Base-by-base conservation (phyloP, 2,329 filamentous ascomycete genomes). In the Colletotrichum sp. region DNA sequence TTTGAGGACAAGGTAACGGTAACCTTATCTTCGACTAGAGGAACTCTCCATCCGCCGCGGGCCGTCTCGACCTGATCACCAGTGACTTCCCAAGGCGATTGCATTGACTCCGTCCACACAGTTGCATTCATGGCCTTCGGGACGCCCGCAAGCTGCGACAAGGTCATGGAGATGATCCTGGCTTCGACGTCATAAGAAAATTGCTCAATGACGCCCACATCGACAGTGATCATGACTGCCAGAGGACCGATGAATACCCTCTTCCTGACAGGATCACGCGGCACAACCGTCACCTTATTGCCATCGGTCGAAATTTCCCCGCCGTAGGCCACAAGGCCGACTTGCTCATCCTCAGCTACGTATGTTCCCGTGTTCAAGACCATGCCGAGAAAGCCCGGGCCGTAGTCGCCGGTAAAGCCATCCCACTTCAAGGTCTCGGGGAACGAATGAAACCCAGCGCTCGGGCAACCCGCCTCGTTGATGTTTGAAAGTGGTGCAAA, bases 361-460 rank as follows among this genome's bases (percentile, higher is more conserved):
- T 49, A 49, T 49, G 44, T 49, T 49, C 44, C 44, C 44, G 44
- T 49, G 44, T 49, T 49, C n/a, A 49, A 49, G 19, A 49, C 6
- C 44, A 49, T 49, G 44, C 44, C n/a, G 44, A 49, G 73, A 73
- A 92, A 90, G 3, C 87, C 88, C 0, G 86, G 87, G 0, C 91
- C 91, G 72, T 92, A 92, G 79, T 92, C 91, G 2, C 90, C 90
- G 13, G 86, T 89, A 76, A 89, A 90, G 1, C 85, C 87, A 77
- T 92, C 91, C 88, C 91, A 92, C 30, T 83, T 84, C 49, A 92
- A 82, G 0, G 89, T 88, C 39, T 91, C 87, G 0, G 91, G 90
- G 79, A 85, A 92, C 0, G 89, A 89, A 80, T 92, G 90, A 80
- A 92, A 92, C 0, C 89, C 89, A 2, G 89, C 88, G 12, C 88